Percentiles rank a stretch among this genome's conserved stretches.
phyloP scores from a whole-genome alignment of 306 rosid species.

The Dalbergia cochinchinensis region DNA sequence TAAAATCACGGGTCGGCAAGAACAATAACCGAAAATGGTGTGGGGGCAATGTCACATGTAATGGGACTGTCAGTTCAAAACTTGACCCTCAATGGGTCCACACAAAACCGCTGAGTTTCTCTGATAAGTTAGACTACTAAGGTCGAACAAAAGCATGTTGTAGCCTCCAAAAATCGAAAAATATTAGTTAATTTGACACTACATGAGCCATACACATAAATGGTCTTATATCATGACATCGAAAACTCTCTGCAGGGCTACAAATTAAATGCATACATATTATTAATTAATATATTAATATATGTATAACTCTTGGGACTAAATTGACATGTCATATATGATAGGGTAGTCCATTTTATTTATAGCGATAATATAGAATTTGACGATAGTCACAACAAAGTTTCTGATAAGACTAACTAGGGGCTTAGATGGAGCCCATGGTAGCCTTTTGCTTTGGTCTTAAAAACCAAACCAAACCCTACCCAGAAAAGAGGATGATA shows the following conservation, averaged over 20 bases:
- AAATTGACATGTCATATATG: neutral
- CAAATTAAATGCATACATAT: neutral
- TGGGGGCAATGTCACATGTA: constrained; percentile 39
- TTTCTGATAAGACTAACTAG: neutral
- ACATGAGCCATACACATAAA: neutral
- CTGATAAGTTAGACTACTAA: neutral
- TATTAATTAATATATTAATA: neutral
- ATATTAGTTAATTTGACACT: neutral
- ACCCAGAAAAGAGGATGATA: constrained; percentile 1
- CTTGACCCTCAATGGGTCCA: constrained; percentile 35
- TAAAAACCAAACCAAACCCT: constrained; percentile 53
- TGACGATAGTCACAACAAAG: constrained; percentile 27
- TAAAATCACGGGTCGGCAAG: constrained; percentile 36
- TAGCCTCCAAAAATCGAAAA: neutral
- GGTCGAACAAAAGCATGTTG: neutral
- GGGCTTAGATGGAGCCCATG: constrained; percentile 29
- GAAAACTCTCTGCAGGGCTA: neutral
- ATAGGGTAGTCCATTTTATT: constrained; percentile 13
- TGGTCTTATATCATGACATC: neutral
- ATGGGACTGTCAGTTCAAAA: neutral
- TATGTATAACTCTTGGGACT: neutral
- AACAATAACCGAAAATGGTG: constrained; percentile 25
- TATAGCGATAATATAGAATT: neutral
- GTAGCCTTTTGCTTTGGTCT: constrained; percentile 42
- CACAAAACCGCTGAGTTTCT: neutral